Conservation (phyloP, 768 basidiomycete genomes). For the Russula virescens region DNA sequence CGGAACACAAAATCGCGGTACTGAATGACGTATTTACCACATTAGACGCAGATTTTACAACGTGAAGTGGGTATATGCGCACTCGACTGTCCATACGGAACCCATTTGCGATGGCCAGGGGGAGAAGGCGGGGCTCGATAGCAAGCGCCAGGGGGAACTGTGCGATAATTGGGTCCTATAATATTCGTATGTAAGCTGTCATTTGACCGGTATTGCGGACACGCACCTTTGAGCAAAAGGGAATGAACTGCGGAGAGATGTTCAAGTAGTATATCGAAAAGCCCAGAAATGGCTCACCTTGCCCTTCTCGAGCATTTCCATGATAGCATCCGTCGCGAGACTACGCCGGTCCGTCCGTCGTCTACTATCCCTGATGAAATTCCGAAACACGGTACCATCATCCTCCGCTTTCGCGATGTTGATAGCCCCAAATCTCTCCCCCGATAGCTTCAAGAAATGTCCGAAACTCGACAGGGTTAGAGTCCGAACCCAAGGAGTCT, state of each 20-base stretch:
- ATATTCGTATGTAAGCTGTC: background rate
- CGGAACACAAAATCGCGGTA: conserved; percentile 85
- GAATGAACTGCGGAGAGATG: conserved; percentile 54
- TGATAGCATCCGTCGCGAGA: conserved; percentile 58
- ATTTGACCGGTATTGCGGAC: background rate
- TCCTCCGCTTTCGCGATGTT: conserved; percentile 69
- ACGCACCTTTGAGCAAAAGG: conserved; percentile 63
- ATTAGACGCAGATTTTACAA: background rate
- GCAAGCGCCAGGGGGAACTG: conserved; percentile 74
- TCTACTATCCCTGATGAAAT: conserved; percentile 65
- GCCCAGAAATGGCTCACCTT: conserved; percentile 41
- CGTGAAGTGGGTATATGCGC: conserved; percentile 20
- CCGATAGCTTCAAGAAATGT: conserved; percentile 57
- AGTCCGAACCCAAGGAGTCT: conserved; percentile 66
- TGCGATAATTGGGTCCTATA: conserved; percentile 69
- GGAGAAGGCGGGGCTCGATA: conserved; percentile 68
- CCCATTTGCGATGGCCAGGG: conserved; percentile 65
- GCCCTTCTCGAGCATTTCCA: conserved; percentile 63
- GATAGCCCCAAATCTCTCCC: conserved; percentile 56
- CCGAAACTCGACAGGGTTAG: conserved; percentile 55
- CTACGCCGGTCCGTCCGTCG: conserved; percentile 53
- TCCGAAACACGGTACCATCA: conserved; percentile 59
- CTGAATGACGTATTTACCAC: conserved; percentile 32
- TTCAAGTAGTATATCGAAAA: conserved; percentile 1
- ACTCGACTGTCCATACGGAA: conserved; percentile 78